Evolutionary conservation across 108 stramenopile species (phyloP).

Genomic region (Thalassiosira profunda): DNA sequence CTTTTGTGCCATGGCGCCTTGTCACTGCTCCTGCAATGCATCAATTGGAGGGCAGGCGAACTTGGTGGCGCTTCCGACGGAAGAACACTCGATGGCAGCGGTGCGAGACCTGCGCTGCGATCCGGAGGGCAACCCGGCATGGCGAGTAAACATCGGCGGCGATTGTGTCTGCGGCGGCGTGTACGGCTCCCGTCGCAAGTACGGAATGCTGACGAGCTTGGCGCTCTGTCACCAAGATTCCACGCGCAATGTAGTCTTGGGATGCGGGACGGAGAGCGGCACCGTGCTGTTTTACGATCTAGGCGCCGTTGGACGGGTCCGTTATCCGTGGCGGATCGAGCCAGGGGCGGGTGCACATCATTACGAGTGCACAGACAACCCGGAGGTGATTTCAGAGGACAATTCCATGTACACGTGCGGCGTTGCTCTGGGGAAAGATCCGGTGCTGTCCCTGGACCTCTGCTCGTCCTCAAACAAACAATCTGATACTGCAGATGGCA

Average conservation of each 20-base stretch:
- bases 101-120: slow-evolving; percentile 60
- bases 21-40: slow-evolving; percentile 24
- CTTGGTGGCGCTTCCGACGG: slow-evolving; percentile 67
- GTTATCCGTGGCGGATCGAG: slow-evolving; percentile 17
- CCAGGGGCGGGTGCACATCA: neutral
- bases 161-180: slow-evolving; percentile 9
- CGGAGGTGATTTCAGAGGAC: neutral
- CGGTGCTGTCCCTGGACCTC: slow-evolving; percentile 77
- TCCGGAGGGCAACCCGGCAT: slow-evolving; percentile 25
- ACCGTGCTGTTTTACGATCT: slow-evolving; percentile 77
- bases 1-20: slow-evolving; percentile 81
- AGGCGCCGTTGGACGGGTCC: slow-evolving; percentile 19
- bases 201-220: slow-evolving; percentile 85
- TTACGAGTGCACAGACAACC: neutral
- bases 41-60: slow-evolving; percentile 22
- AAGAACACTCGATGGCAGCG: slow-evolving; percentile 49
- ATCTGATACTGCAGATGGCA: neutral
- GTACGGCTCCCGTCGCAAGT: slow-evolving; percentile 30
- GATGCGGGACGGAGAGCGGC: slow-evolving; percentile 89
- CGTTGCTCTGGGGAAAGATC: slow-evolving; percentile 55
- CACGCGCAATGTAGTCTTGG: slow-evolving; percentile 47
- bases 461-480: slow-evolving; percentile 34
- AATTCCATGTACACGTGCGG: slow-evolving; percentile 28
- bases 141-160: slow-evolving; percentile 18
- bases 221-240: slow-evolving; percentile 47